Conservation (phyloP, 2,329 filamentous ascomycete genomes). For the Microdochium paspali region DNA sequence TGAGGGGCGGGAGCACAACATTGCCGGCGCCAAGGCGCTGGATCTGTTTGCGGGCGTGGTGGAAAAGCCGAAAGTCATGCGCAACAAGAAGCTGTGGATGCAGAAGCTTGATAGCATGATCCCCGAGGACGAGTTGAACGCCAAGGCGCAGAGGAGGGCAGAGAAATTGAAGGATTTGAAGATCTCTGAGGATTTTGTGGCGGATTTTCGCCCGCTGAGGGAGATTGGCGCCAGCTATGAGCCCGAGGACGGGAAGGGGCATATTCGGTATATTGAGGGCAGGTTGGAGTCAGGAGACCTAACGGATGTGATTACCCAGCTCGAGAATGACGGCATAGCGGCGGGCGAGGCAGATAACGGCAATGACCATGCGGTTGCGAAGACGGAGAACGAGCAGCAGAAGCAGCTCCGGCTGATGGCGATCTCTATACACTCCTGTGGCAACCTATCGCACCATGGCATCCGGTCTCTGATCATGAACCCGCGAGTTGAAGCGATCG, state of each 20-base stretch:
- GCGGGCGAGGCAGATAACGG: neutral
- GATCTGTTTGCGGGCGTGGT: slow-evolving; percentile 75
- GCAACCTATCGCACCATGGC: slow-evolving; percentile 92
- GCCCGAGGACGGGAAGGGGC: slow-evolving; percentile 53
- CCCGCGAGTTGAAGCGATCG: slow-evolving; percentile 75
- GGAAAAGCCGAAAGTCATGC: slow-evolving; percentile 61
- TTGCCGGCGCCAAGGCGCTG: slow-evolving; percentile 72
- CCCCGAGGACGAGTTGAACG: slow-evolving; percentile 29
- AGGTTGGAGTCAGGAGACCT: slow-evolving; percentile 66
- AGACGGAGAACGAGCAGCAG: slow-evolving; percentile 21
- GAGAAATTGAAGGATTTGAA: slow-evolving; percentile 19
- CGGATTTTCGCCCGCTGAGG: slow-evolving; percentile 40
- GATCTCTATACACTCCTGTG: slow-evolving; percentile 93
- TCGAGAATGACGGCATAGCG: slow-evolving; percentile 27
- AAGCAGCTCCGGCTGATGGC: slow-evolving; percentile 60
- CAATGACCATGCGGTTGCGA: slow-evolving; percentile 18
- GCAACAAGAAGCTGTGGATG: slow-evolving; percentile 75
- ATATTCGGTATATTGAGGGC: slow-evolving; percentile 70
- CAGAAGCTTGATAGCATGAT: slow-evolving; percentile 34
- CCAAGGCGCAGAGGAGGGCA: slow-evolving; percentile 25
- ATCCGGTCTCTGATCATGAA: slow-evolving; percentile 81
- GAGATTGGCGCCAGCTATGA: slow-evolving; percentile 43
- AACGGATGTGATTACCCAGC: slow-evolving; percentile 53
- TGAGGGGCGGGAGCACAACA: slow-evolving; percentile 79
- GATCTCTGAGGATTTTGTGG: slow-evolving; percentile 17